Evolutionary conservation across 2,329 filamentous ascomycete genomes (phyloP), one percentile per base, ranked within the genome.

Genomic region (Botrytis medusae): DNA sequence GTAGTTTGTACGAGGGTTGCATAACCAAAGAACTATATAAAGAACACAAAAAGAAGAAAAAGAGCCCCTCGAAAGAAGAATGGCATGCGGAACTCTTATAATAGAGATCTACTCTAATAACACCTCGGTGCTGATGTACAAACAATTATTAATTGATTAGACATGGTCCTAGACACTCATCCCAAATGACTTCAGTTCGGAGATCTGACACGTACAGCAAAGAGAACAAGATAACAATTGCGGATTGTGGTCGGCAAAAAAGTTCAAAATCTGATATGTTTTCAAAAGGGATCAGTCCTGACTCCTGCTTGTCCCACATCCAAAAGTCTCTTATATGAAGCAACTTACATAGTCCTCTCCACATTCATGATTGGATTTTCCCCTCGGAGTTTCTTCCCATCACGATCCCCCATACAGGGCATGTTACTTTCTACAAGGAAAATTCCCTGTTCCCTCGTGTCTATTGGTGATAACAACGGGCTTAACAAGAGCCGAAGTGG

Each of bases 401-500:
- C 22, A 25, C 20, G 9, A 62, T 62, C 34, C 37, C 59, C 60
- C 37, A 40, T 40, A 62, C 34, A 62, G 32, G 25, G 34, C 34
- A 40, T n/a, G 25, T 62, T 62, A 62, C 25, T 62, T 62, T 62
- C 37, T 18, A 62, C 34, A 42, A 22, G 60, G 60, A 6, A 62
- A 62, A 42, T n/a, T 8, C 63, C 63, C 5, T 67, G 63, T 37
- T 51, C 8, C 32, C 44, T 25, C 63, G 25, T 67, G 63, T 67
- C 63, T 34, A 65, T 65, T 65, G 63, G 63, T 34, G 63, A 46
- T 65, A n/a, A 48, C 8, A 22, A 32, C 42, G 63, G 63, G 42
- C 22, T 48, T 16, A 22, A 48, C 20, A 29, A 22, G 14, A 12
- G 29, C 44, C 20, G 40, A 67, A 67, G 63, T 67, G 63, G 44